A percentile compares a stretch with the other conserved stretches of the same genome.
These are phyloP conservation scores for Blastobotrys indianensis DNA, from an alignment of 1,139 yeast genomes.

Conservation along the genomic window DNA sequence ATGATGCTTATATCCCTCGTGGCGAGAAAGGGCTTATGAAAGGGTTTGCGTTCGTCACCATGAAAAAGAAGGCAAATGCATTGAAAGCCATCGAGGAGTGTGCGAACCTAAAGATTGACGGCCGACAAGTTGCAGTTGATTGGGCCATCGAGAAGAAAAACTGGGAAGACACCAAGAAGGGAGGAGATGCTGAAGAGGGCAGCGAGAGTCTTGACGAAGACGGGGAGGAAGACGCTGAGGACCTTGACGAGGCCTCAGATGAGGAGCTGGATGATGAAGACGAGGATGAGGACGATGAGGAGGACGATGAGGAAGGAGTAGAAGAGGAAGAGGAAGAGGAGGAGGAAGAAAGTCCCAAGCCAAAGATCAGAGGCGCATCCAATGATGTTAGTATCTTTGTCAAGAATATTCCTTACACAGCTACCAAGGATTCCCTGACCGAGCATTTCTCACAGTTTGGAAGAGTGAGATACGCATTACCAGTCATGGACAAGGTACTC, in stretches of 20 bases:
- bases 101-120: slow-evolving; percentile 72
- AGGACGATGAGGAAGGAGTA: slow-evolving; percentile 29
- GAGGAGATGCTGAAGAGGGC: slow-evolving; percentile 35
- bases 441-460: slow-evolving; percentile 84
- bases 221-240: slow-evolving; percentile 27
- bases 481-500: slow-evolving; percentile 80
- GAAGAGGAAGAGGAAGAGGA: slow-evolving; percentile 27
- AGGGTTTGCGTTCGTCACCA: slow-evolving; percentile 92
- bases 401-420: slow-evolving; percentile 91
- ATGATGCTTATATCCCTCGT: slow-evolving; percentile 84
- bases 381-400: slow-evolving; percentile 52
- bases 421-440: slow-evolving; percentile 68
- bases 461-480: slow-evolving; percentile 83
- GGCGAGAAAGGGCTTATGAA: slow-evolving; percentile 84
- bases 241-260: slow-evolving; percentile 25
- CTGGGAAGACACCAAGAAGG: slow-evolving; percentile 50
- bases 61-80: slow-evolving; percentile 77
- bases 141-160: slow-evolving; percentile 83
- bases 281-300: slow-evolving; percentile 24
- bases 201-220: slow-evolving; percentile 32
- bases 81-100: slow-evolving; percentile 72
- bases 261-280: slow-evolving; percentile 26
- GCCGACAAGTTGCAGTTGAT: slow-evolving; percentile 90
- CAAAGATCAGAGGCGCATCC: slow-evolving; percentile 28
- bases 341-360: slow-evolving; percentile 35